phyloP scores from a whole-genome alignment of 225 moss, liverwort and hornwort genomes.

The Physcomitrellopsis africana region DNA sequence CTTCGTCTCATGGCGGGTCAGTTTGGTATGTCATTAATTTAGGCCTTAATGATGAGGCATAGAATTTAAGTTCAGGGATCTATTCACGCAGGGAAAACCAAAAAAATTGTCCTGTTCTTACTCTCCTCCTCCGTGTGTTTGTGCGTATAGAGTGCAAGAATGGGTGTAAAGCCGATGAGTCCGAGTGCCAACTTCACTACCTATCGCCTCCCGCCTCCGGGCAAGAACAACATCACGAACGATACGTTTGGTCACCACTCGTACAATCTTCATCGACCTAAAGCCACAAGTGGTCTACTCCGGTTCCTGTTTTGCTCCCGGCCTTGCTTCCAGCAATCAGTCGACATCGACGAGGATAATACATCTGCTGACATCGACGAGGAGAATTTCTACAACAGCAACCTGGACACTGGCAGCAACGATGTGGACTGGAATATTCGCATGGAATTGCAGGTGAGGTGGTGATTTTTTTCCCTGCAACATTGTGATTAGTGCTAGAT shows the following conservation, averaged over 20 bases:
- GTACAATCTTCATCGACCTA: slow-evolving; percentile 36
- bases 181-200: slow-evolving; percentile 60
- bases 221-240: slow-evolving; percentile 18
- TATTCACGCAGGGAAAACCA: no score
- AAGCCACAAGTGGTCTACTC: slow-evolving; percentile 39
- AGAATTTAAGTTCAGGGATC: no score
- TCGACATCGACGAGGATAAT: slow-evolving; percentile 48
- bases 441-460: slow-evolving; percentile 47
- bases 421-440: slow-evolving; percentile 31
- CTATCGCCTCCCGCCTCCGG: slow-evolving; percentile 43
- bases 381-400: slow-evolving; percentile 26
- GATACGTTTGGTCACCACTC: slow-evolving; percentile 42
- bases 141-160: slow-evolving; percentile 19
- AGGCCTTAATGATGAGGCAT: no score
- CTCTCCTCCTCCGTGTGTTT: neutral
- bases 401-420: slow-evolving; percentile 24
- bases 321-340: slow-evolving; percentile 54
- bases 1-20: no score
- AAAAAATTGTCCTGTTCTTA: no score
- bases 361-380: slow-evolving; percentile 21
- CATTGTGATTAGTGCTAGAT: no score
- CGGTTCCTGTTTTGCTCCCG: slow-evolving; percentile 69
- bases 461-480: neutral
- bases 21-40: no score
- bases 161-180: slow-evolving; percentile 57